A percentile compares a stretch with the other conserved stretches of the same genome.
Evolutionary conservation across 129 eudicot species (phyloP).

Genomic region (Arctium minus): DNA sequence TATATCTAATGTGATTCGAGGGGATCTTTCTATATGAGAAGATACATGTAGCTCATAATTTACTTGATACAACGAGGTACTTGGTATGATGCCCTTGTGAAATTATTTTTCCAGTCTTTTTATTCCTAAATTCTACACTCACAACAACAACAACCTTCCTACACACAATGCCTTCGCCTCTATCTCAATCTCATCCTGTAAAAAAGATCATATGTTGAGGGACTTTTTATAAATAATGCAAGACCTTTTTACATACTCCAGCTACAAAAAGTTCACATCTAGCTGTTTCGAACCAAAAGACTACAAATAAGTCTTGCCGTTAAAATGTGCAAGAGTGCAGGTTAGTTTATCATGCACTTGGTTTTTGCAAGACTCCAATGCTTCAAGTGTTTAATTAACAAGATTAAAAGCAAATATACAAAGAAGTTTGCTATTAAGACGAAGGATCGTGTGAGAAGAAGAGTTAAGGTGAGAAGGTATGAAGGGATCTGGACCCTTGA

Average conservation of each 20-base stretch:
- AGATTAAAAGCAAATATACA: background rate
- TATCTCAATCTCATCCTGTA: constrained; percentile 88
- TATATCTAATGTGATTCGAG: background rate
- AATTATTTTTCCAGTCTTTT: background rate
- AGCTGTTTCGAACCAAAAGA: background rate
- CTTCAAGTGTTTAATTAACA: background rate
- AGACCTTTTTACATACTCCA: background rate
- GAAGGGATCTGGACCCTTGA: too few relatives aligned
- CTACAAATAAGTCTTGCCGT: background rate
- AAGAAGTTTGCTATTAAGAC: background rate
- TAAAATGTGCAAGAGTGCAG: background rate
- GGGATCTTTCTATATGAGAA: background rate
- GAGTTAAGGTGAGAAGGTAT: too few relatives aligned
- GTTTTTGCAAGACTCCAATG: background rate
- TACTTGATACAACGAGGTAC: constrained; percentile 65
- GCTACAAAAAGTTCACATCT: background rate
- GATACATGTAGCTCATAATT: constrained; percentile 37
- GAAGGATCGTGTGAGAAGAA: too few relatives aligned
- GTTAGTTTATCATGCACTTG: too few relatives aligned
- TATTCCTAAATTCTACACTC: constrained; percentile 25
- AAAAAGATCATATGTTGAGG: background rate
- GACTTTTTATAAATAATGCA: background rate
- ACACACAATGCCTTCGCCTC: constrained; percentile 72
- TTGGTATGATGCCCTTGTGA: constrained; percentile 98
- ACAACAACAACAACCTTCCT: constrained; percentile 80